These are phyloP conservation scores for Citrus hindsii DNA, from an alignment of 345 rosid genomes.

Conservation along the genomic window DNA sequence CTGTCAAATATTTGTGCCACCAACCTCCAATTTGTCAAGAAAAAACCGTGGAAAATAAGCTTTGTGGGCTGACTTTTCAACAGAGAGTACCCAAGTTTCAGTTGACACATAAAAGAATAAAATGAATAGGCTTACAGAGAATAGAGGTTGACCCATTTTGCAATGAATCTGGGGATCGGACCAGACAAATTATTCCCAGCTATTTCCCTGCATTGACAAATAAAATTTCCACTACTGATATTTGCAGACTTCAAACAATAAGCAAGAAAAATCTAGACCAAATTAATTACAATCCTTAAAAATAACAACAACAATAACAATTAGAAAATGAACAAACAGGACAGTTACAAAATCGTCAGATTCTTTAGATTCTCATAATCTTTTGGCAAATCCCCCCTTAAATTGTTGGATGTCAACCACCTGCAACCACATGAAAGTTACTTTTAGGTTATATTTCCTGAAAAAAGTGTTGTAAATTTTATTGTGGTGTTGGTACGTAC, in stretches of 20 bases:
- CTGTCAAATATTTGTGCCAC: too few relatives aligned
- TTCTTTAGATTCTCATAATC: neutral
- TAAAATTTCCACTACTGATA: neutral
- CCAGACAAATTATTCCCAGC: constrained; percentile 12
- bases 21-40: too few relatives aligned
- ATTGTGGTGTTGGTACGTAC: too few relatives aligned
- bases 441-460: too few relatives aligned
- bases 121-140: neutral
- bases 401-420: neutral
- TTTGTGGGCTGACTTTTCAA: too few relatives aligned
- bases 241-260: neutral
- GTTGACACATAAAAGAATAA: too few relatives aligned
- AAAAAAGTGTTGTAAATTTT: too few relatives aligned
- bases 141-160: constrained; percentile 6
- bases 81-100: too few relatives aligned
- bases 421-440: neutral
- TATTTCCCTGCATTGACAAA: neutral
- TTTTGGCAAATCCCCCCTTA: neutral
- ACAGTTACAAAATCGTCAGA: neutral
- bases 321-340: neutral
- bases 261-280: too few relatives aligned
- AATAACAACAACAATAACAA: too few relatives aligned
- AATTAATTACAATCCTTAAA: too few relatives aligned
- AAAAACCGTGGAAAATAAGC: too few relatives aligned
- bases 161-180: neutral